Evolutionary conservation across 2,329 filamentous ascomycete species (phyloP).

Genomic region (Fusarium sp.): DNA sequence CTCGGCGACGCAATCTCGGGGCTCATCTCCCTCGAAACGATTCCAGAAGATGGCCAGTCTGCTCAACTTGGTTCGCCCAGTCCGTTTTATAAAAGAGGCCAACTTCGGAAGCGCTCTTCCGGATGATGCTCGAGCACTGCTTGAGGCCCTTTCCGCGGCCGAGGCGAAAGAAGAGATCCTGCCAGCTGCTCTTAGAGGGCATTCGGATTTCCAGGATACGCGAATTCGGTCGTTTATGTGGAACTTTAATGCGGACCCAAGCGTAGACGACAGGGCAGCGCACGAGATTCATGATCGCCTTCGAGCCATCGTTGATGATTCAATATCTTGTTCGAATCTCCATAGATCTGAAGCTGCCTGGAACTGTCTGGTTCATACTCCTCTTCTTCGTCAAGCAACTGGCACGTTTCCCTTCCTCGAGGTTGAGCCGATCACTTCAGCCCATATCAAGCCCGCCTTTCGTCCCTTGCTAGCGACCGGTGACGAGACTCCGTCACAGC

Average conservation of each 20-base stretch:
- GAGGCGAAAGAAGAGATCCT: conserved; percentile 9
- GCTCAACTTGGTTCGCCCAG: conserved; percentile 2
- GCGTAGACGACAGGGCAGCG: neutral
- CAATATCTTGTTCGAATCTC: conserved; percentile 4
- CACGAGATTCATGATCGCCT: neutral
- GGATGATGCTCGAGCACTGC: neutral
- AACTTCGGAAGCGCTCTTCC: neutral
- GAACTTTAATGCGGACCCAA: neutral
- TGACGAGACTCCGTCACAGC: neutral
- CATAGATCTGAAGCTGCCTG: conserved; percentile 12
- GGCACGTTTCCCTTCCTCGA: neutral
- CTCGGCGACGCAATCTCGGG: neutral
- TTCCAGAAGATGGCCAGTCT: conserved; percentile 3
- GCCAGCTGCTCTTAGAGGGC: conserved; percentile 2
- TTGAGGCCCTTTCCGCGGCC: neutral
- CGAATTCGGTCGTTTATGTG: conserved; percentile 1
- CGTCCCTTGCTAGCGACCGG: neutral
- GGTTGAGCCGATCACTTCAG: conserved; percentile 7
- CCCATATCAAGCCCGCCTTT: conserved; percentile 7
- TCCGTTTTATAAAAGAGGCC: neutral
- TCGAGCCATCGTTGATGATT: conserved; percentile 6
- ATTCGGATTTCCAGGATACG: neutral
- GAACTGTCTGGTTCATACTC: conserved; percentile 10
- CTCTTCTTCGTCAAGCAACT: neutral
- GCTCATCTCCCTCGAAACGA: conserved; percentile 3